Evolutionary conservation across 1,284 basidiomycete genomes (phyloP), one percentile per base, ranked within the genome.

Genomic region (Coniferiporia sulphurascens): DNA sequence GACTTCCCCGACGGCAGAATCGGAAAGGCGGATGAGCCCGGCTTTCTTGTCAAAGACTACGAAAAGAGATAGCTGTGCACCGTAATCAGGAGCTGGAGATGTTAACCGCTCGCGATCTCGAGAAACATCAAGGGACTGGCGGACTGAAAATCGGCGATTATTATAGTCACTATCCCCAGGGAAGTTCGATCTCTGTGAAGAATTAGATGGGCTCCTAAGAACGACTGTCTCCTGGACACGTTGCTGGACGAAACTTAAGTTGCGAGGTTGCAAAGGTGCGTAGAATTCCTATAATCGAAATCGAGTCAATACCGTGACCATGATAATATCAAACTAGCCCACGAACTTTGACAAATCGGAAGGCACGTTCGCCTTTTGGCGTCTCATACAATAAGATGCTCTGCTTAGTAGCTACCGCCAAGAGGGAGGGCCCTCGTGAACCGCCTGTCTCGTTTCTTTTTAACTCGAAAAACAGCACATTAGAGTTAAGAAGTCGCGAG

Each of bases 1-100:
- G 41, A 91, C 75, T 69, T 92, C 90, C 34, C 85, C 82, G 5
- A 91, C 89, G 13, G 87, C 84, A 44, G 90, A 82, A 70, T 92
- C 89, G 2, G 83, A 82, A 38, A 92, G 70, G 32, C 89, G 85
- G 65, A 92, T 91, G 70, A 89, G 76, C 21, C 84, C 82, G 0
- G 89, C 88, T 67, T 88, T 91, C 73, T 92, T 92, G 69, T 91
- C 90, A 67, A 92, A 92, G 27, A 85, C 74, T 58, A 90, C 83
- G 65, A 91, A 91, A 10, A 92, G 74, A 63, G 82, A 83, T 65
- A 88, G 81, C 63, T 91, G 89, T 1, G 80, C 78, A 21, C 84
- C 83, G 66, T 87, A 87, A 55, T 75, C 74, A 52, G 77, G 70
- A 17, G 62, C 46, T 6, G 49, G 57, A 7, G 60, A 60, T 13